phyloP scores from a whole-genome alignment of 352 stramenopile species.

The Phytophthora pisi region DNA sequence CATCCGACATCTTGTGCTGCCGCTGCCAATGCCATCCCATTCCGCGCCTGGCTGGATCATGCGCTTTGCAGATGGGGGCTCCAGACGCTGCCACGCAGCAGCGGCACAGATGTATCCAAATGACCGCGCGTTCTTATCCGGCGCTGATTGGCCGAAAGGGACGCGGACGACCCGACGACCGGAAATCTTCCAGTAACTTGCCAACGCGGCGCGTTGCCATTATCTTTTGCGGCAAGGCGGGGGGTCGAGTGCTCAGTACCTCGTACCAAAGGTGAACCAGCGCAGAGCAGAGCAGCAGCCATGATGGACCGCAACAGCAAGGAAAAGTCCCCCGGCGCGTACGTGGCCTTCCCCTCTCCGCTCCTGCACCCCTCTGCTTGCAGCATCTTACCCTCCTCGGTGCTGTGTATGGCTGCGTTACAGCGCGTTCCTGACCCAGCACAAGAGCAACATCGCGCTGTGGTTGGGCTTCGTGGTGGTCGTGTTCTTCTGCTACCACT shows the following conservation, averaged over 20 bases:
- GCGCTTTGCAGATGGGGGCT: not conserved
- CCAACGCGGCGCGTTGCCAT: constrained; percentile 17
- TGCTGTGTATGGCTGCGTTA: not conserved
- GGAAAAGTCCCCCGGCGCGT: constrained; percentile 61
- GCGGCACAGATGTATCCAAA: constrained; percentile 1
- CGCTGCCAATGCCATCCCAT: not conserved
- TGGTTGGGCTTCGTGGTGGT: constrained; percentile 96
- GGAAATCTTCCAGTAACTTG: constrained; percentile 26
- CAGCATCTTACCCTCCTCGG: not conserved
- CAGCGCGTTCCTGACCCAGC: constrained; percentile 76
- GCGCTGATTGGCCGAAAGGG: constrained; percentile 7
- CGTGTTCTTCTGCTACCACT: constrained; percentile 96
- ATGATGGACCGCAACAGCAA: constrained; percentile 63
- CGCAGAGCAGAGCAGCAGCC: not conserved
- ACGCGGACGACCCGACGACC: constrained; percentile 20
- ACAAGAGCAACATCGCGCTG: constrained; percentile 96
- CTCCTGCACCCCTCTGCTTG: not conserved
- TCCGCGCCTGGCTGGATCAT: not conserved
- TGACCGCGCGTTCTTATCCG: constrained; percentile 16
- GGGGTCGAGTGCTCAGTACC: not conserved
- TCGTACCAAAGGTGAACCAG: too few relatives aligned
- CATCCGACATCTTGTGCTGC: not conserved
- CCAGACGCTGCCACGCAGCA: not conserved
- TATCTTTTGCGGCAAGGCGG: constrained; percentile 24
- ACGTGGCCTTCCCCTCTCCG: constrained; percentile 19